Evolutionary conservation across 768 basidiomycete genomes (phyloP).

Genomic region (Coprinellus aureogranulatus): DNA sequence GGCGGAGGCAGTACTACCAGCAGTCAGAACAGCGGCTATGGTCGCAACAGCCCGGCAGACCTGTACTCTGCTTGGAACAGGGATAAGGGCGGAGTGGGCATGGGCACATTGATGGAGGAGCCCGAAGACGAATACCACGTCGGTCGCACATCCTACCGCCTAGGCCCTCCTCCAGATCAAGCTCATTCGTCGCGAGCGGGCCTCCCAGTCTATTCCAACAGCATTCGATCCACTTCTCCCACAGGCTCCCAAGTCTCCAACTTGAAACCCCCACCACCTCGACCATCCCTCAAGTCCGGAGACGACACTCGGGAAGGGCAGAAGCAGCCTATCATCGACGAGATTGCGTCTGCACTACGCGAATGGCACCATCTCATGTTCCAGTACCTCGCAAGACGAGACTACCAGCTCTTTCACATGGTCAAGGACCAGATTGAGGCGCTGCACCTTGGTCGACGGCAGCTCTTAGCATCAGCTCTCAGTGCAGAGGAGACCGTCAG

Average conservation of each 20-base stretch:
- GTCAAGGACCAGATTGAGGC: conserved; percentile 89
- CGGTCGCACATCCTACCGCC: conserved; percentile 62
- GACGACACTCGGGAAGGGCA: conserved; percentile 88
- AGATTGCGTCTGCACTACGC: conserved; percentile 92
- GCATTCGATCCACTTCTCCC: conserved; percentile 71
- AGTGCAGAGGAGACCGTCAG: conserved; percentile 82
- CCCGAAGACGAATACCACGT: conserved; percentile 47
- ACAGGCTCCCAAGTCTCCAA: conserved; percentile 59
- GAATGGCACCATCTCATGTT: conserved; percentile 96
- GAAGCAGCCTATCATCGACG: conserved; percentile 89
- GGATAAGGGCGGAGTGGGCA: conserved; percentile 40
- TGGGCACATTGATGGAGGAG: conserved; percentile 64
- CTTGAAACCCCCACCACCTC: conserved; percentile 81
- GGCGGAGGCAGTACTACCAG: conserved; percentile 27
- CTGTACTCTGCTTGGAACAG: conserved; percentile 46
- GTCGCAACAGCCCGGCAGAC: conserved; percentile 44
- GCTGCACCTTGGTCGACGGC: conserved; percentile 86
- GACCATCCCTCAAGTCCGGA: conserved; percentile 91
- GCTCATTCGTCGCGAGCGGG: conserved; percentile 70
- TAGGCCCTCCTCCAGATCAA: conserved; percentile 73
- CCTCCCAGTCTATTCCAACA: conserved; percentile 69
- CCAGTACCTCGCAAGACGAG: conserved; percentile 82
- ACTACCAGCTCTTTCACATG: conserved; percentile 84
- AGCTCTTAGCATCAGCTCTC: conserved; percentile 83
- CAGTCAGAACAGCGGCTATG: conserved; percentile 31